A percentile compares a stretch with the other conserved stretches of the same genome.
These are phyloP conservation scores for Baudoinia panamericana DNA, from an alignment of 495 filamentous ascomycete species.

Conservation along the genomic window DNA sequence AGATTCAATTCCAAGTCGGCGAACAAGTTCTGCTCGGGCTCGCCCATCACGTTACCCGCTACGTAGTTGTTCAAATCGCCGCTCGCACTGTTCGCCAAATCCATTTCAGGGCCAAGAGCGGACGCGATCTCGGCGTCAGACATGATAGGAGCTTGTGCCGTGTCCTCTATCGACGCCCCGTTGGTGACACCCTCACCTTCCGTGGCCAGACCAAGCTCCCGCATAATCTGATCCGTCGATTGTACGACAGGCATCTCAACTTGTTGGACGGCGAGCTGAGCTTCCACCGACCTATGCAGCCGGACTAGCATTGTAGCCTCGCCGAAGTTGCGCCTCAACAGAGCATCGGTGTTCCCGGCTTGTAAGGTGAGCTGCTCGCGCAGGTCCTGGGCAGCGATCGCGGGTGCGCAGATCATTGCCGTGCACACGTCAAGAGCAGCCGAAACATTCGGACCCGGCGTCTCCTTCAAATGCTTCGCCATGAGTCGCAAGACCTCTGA, in stretches of 20 bases:
- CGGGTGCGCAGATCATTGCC: constrained; percentile 60
- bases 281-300: constrained; percentile 60
- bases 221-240: constrained; percentile 22
- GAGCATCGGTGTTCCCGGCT: constrained; percentile 45
- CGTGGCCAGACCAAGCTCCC: constrained; percentile 16
- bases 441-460: constrained; percentile 10
- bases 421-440: constrained; percentile 62
- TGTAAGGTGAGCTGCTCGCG: constrained; percentile 57
- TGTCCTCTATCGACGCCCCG: constrained; percentile 13
- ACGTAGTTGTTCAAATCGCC: too few species aligned
- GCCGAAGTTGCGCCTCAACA: constrained; percentile 46
- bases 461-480: background rate
- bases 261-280: constrained; percentile 28
- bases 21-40: constrained; percentile 1
- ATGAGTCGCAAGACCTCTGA: constrained; percentile 41
- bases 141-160: constrained; percentile 1
- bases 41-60: constrained; percentile 6
- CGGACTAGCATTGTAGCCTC: constrained; percentile 63
- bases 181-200: constrained; percentile 13
- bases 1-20: constrained; percentile 18
- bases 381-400: constrained; percentile 36
- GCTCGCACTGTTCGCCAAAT: too few species aligned
- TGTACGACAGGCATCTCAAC: constrained; percentile 8
- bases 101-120: too few species aligned
- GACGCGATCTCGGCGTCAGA: constrained; percentile 4